These are phyloP conservation scores for Nicotiana otophora DNA, from an alignment of 257 asterid species.

Conservation along the genomic window DNA sequence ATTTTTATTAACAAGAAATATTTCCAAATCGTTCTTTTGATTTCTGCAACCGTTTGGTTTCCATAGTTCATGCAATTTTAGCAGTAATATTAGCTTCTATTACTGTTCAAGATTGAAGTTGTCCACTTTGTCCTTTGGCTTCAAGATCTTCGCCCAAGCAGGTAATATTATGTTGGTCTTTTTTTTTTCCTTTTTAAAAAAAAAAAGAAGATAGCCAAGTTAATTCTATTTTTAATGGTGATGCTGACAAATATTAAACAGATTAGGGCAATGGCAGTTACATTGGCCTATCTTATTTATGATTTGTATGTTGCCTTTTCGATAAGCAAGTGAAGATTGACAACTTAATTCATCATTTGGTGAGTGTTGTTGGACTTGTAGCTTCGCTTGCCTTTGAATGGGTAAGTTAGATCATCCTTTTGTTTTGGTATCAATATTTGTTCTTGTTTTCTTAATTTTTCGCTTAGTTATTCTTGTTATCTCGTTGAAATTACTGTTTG, in stretches of 20 bases:
- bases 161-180: constrained; percentile 25
- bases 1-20: constrained; percentile 33
- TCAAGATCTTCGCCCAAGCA: too few relatives aligned
- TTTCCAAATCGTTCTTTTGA: constrained; percentile 55
- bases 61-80: constrained; percentile 49
- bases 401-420: constrained; percentile 28
- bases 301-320: constrained; percentile 61
- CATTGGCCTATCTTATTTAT: constrained; percentile 48
- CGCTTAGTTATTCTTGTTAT: too few relatives aligned
- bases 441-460: too few relatives aligned
- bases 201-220: too few relatives aligned
- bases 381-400: constrained; percentile 66
- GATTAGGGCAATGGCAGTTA: constrained; percentile 56
- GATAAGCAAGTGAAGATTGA: constrained; percentile 51
- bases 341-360: constrained; percentile 59
- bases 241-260: constrained; percentile 16
- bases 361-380: constrained; percentile 53
- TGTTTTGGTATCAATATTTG: too few relatives aligned
- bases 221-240: too few relatives aligned
- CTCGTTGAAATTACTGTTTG: too few relatives aligned
- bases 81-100: constrained; percentile 53
- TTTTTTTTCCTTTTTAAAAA: neutral
- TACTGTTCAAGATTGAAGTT: constrained; percentile 66
- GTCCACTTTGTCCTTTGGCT: constrained; percentile 74
- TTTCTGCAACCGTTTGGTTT: constrained; percentile 75